A percentile compares a stretch with the other conserved stretches of the same genome.
Evolutionary conservation across 1,139 yeast genomes (phyloP).

Genomic region (Candida neerlandica): DNA sequence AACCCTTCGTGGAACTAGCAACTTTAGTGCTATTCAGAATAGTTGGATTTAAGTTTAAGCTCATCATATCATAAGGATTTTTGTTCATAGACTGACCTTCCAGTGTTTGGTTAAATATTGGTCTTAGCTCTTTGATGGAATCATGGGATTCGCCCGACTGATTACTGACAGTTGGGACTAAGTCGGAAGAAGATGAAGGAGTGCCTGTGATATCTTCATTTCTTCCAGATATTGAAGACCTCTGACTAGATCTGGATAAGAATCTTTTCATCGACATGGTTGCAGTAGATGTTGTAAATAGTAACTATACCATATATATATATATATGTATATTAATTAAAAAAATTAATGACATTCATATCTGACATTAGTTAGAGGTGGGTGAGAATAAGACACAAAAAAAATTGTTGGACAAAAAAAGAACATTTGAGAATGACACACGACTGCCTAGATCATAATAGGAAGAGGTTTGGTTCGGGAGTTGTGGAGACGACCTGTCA

Average conservation of each 20-base stretch:
- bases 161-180: slow-evolving; percentile 24
- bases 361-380: too few species aligned
- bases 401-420: too few species aligned
- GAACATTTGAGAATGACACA: too few species aligned
- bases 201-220: not conserved
- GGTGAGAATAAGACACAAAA: too few species aligned
- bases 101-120: slow-evolving; percentile 27
- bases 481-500: too few species aligned
- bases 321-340: too few species aligned
- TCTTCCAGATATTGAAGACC: not conserved
- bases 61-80: slow-evolving; percentile 13
- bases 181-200: not conserved
- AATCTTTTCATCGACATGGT: slow-evolving; percentile 6
- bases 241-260: not conserved
- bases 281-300: not conserved
- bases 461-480: too few species aligned
- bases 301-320: too few species aligned
- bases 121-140: slow-evolving; percentile 34
- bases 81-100: not conserved
- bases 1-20: slow-evolving; percentile 14
- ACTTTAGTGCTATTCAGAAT: slow-evolving; percentile 24
- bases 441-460: too few species aligned
- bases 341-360: too few species aligned
- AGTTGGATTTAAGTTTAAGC: slow-evolving; percentile 42
- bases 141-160: slow-evolving; percentile 37